phyloP scores from a whole-genome alignment of 2,329 filamentous ascomycete genomes.

The Fusarium subtropicale region DNA sequence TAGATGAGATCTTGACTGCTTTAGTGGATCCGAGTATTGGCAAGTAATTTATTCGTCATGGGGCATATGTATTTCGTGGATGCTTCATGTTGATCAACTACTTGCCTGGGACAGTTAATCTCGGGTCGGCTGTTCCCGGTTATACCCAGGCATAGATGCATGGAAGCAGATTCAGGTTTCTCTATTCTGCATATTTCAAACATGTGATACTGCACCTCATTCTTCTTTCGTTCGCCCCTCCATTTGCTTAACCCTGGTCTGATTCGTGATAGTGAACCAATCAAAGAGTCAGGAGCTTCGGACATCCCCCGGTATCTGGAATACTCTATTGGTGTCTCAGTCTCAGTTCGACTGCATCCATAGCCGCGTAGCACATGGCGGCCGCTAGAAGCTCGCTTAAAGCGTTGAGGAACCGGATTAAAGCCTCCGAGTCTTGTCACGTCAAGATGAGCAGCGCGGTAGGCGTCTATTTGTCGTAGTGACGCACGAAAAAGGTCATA shows the following conservation, averaged over 20 bases:
- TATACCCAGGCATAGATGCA: not conserved
- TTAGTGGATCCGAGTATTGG: too few relatives aligned
- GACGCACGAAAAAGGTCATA: not conserved
- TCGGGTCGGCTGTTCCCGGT: too few relatives aligned
- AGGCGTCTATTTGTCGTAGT: not conserved
- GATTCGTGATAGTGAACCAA: not conserved
- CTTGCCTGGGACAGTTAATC: not conserved
- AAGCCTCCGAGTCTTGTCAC: not conserved
- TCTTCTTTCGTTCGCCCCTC: not conserved
- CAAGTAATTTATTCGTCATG: too few relatives aligned
- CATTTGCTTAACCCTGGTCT: not conserved
- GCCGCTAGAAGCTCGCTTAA: not conserved
- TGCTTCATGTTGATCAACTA: not conserved
- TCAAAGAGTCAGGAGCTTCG: not conserved
- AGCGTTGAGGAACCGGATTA: not conserved
- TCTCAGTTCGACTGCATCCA: not conserved
- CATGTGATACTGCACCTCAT: too few relatives aligned
- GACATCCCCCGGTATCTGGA: not conserved
- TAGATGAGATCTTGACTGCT: not conserved
- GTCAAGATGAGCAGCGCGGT: not conserved
- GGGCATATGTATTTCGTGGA: too few relatives aligned
- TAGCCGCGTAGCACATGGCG: not conserved
- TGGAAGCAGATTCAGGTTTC: not conserved
- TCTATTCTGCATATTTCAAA: not conserved
- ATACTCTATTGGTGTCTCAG: not conserved